Base-by-base conservation (phyloP, 345 rosid species). In the Gossypium turneri region DNA sequence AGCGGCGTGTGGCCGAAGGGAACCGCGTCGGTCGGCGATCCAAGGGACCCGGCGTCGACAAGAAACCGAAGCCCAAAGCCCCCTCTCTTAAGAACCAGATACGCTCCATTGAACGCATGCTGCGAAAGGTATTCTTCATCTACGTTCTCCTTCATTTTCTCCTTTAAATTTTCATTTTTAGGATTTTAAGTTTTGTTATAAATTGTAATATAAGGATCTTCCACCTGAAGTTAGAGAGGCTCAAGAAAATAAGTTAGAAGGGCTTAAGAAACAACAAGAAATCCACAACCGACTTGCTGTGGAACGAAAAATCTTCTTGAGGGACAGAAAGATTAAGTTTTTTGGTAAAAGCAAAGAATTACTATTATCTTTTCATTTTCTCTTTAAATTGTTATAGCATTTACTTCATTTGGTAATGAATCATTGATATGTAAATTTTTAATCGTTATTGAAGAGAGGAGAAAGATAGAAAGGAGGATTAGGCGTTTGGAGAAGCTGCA, bases 21-120 rank as follows among this genome's bases (percentile, higher is more conserved):
- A 84, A 86, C 48, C 83, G 86, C 38, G 78, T 90, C 1, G 88
- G 89, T n/a, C 97, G 99, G 34, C 96, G 94, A 45, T 89, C 97
- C 15, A 95, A 89, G 75, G 90, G 78, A 12, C 80, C 86, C 4
- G 88, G 83, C 29, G 90, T 87, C 1, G 97, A 93, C 70, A 93
- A 91, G 92, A 95, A 91, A 84, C 84, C 87, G 11, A 93, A 93
- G 70, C 83, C 88, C 7, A 90, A 90, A 67, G 68, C 82, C 67
- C 92, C 93, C 72, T 87, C 98, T 24, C 85, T 90, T 75, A 95
- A 91, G 86, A 95, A 96, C 75, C 99, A 96, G 88, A 91, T 91
- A 72, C 98, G 99, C 76, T 93, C 98, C 77, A 70, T 86, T 44
- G 99, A 90, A 68, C 99, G 99, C 29, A 89, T 96, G 88, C 98